Evolutionary conservation across 805 yeast species (phyloP).

Genomic region (Sporopachydermia quercuum): DNA sequence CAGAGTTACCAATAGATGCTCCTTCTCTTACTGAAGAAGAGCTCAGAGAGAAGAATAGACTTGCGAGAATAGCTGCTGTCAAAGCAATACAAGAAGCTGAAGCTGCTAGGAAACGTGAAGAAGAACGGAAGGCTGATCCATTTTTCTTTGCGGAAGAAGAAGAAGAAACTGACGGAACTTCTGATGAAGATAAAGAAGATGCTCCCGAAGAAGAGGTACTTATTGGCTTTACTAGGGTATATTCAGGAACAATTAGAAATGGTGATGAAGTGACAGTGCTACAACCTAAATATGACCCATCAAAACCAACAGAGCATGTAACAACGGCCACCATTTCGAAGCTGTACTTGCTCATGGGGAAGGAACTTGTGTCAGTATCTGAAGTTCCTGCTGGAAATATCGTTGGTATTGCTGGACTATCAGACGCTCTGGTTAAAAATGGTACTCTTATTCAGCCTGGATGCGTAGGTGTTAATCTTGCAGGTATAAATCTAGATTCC

Average conservation of each 20-base stretch:
- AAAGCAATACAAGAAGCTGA: constrained; percentile 44
- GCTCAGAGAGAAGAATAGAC: constrained; percentile 43
- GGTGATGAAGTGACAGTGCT: constrained; percentile 68
- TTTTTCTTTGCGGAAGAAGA: constrained; percentile 33
- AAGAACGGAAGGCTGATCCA: constrained; percentile 18
- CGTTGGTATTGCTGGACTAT: constrained; percentile 87
- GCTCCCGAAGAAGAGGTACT: constrained; percentile 38
- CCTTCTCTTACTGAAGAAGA: constrained; percentile 30
- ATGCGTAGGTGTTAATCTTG: constrained; percentile 54
- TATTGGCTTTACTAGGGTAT: constrained; percentile 80
- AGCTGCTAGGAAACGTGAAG: constrained; percentile 28
- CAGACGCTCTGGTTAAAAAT: constrained; percentile 64
- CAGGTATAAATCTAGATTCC: constrained; percentile 58
- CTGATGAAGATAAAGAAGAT: constrained; percentile 23
- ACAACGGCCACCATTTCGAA: constrained; percentile 48
- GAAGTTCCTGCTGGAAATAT: constrained; percentile 90
- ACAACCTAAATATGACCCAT: constrained; percentile 80
- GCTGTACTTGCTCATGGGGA: constrained; percentile 79
- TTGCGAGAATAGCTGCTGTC: constrained; percentile 51
- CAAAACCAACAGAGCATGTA: constrained; percentile 36
- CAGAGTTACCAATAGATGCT: constrained; percentile 49
- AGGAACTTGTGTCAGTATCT: constrained; percentile 65
- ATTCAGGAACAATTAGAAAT: constrained; percentile 63
- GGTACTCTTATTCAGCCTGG: constrained; percentile 63
- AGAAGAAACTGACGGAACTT: constrained; percentile 31